phyloP scores from a whole-genome alignment of 495 filamentous ascomycete genomes.

The Neurospora sp. region DNA sequence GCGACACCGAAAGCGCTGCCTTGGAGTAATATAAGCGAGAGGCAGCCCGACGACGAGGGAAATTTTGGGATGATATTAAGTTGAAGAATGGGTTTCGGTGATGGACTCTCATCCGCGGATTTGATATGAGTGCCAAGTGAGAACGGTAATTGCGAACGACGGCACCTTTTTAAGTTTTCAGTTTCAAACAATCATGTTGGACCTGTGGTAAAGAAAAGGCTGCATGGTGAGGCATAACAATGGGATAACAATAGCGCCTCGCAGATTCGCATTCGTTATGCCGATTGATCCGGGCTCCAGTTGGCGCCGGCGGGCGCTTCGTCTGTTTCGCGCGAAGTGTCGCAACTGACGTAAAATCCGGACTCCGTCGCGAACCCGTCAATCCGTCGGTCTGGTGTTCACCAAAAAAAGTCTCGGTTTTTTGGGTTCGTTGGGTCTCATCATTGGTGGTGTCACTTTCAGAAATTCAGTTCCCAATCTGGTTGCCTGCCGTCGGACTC shows the following conservation, averaged over 20 bases:
- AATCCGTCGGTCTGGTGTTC: neutral
- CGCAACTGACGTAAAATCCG: neutral
- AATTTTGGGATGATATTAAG: neutral
- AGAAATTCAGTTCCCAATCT: neutral
- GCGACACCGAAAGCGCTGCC: neutral
- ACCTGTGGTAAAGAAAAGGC: neutral
- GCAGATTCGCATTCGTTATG: neutral
- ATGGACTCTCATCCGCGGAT: neutral
- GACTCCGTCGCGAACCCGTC: neutral
- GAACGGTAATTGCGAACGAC: neutral
- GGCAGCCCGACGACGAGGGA: neutral
- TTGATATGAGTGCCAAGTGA: neutral
- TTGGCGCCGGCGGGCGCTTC: neutral
- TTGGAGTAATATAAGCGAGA: neutral
- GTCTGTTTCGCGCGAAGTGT: neutral
- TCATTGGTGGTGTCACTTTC: neutral
- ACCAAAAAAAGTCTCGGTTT: neutral
- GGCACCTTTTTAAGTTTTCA: neutral
- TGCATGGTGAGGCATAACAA: neutral
- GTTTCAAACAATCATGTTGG: neutral
- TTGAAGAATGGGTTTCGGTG: neutral
- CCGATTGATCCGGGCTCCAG: neutral
- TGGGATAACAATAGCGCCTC: neutral
- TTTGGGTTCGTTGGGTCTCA: neutral
- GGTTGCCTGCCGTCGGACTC: neutral